A percentile compares a stretch with the other conserved stretches of the same genome.
These are phyloP conservation scores for Euphorbia corollata DNA, from an alignment of 441 rosid genomes.

Conservation along the genomic window DNA sequence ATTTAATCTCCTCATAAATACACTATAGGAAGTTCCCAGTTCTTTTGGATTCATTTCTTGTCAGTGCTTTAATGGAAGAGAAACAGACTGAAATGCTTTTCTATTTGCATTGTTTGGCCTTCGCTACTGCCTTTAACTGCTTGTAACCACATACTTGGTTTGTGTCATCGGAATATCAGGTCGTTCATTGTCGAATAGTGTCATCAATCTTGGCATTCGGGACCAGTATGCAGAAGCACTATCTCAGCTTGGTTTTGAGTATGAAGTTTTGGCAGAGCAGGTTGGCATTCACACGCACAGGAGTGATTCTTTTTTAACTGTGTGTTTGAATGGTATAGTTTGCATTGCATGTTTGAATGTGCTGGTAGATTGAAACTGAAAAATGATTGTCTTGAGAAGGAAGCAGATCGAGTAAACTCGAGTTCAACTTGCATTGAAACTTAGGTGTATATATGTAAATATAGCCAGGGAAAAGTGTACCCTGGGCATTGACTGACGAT, in stretches of 20 bases:
- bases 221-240: conserved; percentile 45
- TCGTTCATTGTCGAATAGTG: conserved; percentile 46
- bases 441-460: neutral
- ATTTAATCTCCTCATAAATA: neutral
- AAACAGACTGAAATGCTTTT: neutral
- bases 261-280: conserved; percentile 53
- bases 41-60: neutral
- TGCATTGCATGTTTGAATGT: neutral
- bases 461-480: neutral
- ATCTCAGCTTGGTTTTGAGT: conserved; percentile 48
- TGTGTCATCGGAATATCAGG: conserved; percentile 26
- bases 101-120: neutral
- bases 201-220: conserved; percentile 43
- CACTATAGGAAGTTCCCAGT: neutral
- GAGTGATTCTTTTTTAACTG: neutral
- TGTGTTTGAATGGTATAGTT: neutral
- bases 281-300: conserved; percentile 21
- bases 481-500: neutral
- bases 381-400: neutral
- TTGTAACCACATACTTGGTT: conserved; percentile 10
- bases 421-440: neutral
- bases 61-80: neutral
- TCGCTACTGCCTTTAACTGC: neutral
- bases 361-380: neutral
- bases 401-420: neutral